These are phyloP conservation scores for Linanthus parryae DNA, from an alignment of 148 eudicot genomes.

Conservation along the genomic window DNA sequence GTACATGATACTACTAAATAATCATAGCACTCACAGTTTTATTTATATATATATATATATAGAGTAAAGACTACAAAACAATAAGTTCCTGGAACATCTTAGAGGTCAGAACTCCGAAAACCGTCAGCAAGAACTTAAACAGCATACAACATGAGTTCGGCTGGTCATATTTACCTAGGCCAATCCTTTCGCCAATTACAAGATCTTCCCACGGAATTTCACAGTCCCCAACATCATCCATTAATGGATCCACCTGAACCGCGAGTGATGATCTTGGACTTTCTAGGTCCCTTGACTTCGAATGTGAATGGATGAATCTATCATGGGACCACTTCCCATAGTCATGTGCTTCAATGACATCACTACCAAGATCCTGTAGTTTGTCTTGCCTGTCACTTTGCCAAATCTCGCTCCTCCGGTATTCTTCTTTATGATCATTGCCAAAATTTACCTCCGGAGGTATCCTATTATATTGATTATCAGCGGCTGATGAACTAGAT, in stretches of 20 bases:
- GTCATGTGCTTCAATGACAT: conserved; percentile 20
- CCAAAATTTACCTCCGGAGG: conserved; percentile 19
- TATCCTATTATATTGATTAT: conserved; percentile 17
- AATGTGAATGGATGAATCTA: conserved; percentile 34
- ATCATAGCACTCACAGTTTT: too few relatives aligned
- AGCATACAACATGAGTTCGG: not conserved
- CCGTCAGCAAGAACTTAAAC: conserved; percentile 3
- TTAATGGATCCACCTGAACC: conserved; percentile 43
- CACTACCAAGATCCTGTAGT: conserved; percentile 22
- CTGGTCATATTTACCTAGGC: conserved; percentile 59
- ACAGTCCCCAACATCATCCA: conserved; percentile 95
- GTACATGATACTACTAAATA: too few relatives aligned
- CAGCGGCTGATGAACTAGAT: conserved; percentile 12
- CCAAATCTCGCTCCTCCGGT: conserved; percentile 13
- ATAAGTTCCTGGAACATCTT: too few relatives aligned
- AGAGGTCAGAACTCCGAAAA: conserved; percentile 10
- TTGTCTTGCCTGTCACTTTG: conserved; percentile 16
- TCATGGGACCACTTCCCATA: conserved; percentile 24
- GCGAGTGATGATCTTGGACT: conserved; percentile 29
- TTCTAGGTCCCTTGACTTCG: conserved; percentile 33
- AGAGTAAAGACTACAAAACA: too few relatives aligned
- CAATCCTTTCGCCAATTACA: conserved; percentile 91
- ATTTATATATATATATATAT: too few relatives aligned
- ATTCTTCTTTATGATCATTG: conserved; percentile 14
- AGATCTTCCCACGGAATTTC: conserved; percentile 98